phyloP scores from a whole-genome alignment of 768 basidiomycete genomes.

The Kwoniella dejecticola region DNA sequence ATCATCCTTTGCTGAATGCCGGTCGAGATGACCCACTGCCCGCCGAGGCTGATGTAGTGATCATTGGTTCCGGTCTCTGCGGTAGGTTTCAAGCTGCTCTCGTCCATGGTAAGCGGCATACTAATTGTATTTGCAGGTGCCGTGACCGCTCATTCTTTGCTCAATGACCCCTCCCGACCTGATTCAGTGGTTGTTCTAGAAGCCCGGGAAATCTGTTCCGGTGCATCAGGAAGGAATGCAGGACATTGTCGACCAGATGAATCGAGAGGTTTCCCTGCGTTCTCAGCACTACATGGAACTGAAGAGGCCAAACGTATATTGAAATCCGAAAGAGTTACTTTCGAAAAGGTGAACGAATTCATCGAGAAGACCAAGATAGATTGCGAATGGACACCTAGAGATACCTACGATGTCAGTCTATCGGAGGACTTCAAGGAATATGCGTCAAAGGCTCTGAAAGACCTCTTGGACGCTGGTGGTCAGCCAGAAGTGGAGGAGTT shows the following conservation, averaged over 20 bases:
- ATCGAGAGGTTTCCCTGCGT: conserved; percentile 22
- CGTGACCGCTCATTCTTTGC: conserved; percentile 28
- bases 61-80: conserved; percentile 40
- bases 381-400: conserved; percentile 49
- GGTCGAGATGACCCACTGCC: conserved; percentile 33
- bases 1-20: conserved; percentile 36
- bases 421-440: conserved; percentile 41
- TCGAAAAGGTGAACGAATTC: conserved; percentile 64
- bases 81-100: conserved; percentile 32
- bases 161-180: conserved; percentile 29
- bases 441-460: conserved; percentile 30
- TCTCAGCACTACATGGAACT: conserved; percentile 58
- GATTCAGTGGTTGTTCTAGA: conserved; percentile 68
- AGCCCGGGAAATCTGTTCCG: conserved; percentile 65
- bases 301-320: conserved; percentile 44
- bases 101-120: no score
- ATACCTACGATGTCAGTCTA: conserved; percentile 43
- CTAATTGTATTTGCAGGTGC: conserved; percentile 27
- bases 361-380: conserved; percentile 42
- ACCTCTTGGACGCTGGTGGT: conserved; percentile 24
- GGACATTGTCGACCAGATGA: conserved; percentile 45
- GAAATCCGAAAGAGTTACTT: conserved; percentile 13
- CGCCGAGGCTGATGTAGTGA: conserved; percentile 36
- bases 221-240: conserved; percentile 66
- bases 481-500: conserved; percentile 22